A percentile compares a stretch with the other conserved stretches of the same genome.
These are phyloP conservation scores for Cynanchum wilfordii DNA, from an alignment of 257 asterid genomes.

Conservation along the genomic window DNA sequence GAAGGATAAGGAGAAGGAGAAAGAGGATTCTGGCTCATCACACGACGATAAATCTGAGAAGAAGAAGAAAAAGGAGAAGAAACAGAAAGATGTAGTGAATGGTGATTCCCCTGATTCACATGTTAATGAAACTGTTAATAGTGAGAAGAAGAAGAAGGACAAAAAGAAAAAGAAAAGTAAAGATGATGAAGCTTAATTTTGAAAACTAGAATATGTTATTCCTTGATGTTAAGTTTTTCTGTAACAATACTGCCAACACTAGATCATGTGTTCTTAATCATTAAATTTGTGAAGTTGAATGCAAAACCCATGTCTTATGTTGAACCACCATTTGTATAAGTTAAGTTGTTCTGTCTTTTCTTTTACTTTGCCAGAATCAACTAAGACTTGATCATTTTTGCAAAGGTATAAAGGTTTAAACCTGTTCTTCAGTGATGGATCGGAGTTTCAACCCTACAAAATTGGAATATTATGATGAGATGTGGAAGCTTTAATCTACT, in stretches of 20 bases:
- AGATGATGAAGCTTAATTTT: slow-evolving; percentile 11
- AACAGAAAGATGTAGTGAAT: slow-evolving; percentile 34
- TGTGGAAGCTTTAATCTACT: slow-evolving; percentile 57
- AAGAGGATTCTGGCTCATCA: slow-evolving; percentile 22
- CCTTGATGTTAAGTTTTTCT: not conserved
- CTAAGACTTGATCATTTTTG: not conserved
- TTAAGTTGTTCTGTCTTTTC: not conserved
- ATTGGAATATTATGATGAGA: slow-evolving; percentile 51
- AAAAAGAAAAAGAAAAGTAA: slow-evolving; percentile 67
- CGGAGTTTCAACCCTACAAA: slow-evolving; percentile 43
- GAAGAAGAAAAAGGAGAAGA: slow-evolving; percentile 48
- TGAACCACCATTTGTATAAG: not conserved
- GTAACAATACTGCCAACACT: not conserved
- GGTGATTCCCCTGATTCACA: slow-evolving; percentile 33
- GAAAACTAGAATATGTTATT: not conserved
- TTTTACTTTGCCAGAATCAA: not conserved
- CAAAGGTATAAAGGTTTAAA: not conserved
- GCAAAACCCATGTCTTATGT: not conserved
- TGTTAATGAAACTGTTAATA: slow-evolving; percentile 35
- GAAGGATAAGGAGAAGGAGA: too few relatives aligned
- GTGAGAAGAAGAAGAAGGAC: slow-evolving; percentile 59
- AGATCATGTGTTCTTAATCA: too few relatives aligned
- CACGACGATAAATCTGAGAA: slow-evolving; percentile 68
- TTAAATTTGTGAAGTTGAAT: too few relatives aligned
- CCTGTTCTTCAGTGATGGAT: slow-evolving; percentile 31